A percentile compares a stretch with the other conserved stretches of the same genome.
Conservation (phyloP, 2,329 filamentous ascomycete species). For the Paecilomyces sp. region DNA sequence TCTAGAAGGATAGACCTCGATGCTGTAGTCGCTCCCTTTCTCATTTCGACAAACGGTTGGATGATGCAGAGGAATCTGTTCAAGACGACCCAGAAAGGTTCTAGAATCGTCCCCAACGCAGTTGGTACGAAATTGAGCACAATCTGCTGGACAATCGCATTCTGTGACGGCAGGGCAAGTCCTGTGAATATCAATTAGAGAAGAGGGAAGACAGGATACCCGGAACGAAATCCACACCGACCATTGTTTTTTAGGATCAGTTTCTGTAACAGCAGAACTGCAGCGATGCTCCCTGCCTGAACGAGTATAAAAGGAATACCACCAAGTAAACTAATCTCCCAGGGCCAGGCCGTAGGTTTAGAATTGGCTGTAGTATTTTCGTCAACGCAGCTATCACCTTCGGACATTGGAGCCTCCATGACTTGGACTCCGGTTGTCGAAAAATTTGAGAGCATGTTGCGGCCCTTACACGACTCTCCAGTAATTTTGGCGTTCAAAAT, state of each 20-base stretch:
- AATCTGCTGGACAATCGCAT: conserved; percentile 32
- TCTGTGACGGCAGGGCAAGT: conserved; percentile 27
- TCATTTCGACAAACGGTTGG: conserved; percentile 48
- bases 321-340: neutral
- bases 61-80: conserved; percentile 49
- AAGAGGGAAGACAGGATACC: neutral
- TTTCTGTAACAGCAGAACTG: conserved; percentile 6
- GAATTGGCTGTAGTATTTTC: neutral
- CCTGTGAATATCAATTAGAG: conserved; percentile 18
- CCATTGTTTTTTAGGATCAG: conserved; percentile 7
- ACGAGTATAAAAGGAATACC: conserved; percentile 7
- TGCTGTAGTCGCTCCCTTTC: conserved; percentile 28
- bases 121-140: conserved; percentile 49
- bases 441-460: neutral
- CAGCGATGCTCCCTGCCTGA: conserved; percentile 2
- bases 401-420: neutral
- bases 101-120: conserved; percentile 47
- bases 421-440: neutral
- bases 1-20: conserved; percentile 35
- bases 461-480: neutral
- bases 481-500: neutral
- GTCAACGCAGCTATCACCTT: neutral
- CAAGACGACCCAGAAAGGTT: conserved; percentile 51
- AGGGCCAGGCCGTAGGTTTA: neutral
- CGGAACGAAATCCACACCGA: neutral